Conservation (phyloP, 1,284 basidiomycete species). For the Tylopilus sp. region DNA sequence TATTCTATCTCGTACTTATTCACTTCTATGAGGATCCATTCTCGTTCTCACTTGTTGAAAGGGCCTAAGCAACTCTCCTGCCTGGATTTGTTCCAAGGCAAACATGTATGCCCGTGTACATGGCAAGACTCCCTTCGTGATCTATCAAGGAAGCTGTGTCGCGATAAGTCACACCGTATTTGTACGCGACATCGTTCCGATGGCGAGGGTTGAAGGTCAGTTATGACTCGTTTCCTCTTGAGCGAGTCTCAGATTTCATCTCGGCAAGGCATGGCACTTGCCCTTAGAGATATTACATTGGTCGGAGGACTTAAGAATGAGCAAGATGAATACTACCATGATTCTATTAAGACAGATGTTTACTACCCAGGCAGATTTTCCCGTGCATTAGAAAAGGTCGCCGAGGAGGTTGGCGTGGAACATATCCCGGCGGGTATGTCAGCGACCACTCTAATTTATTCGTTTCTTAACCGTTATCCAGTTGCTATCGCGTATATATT, state of each 20-base stretch:
- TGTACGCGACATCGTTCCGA: conserved; percentile 59
- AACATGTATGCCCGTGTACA: conserved; percentile 50
- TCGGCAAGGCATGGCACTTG: conserved; percentile 37
- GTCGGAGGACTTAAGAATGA: background rate
- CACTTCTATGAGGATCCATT: background rate
- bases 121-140: conserved; percentile 50
- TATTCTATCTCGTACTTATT: conserved; percentile 42
- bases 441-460: too few relatives aligned
- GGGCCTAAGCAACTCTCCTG: conserved; percentile 47
- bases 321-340: too few relatives aligned
- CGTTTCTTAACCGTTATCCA: too few relatives aligned
- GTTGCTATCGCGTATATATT: conserved; percentile 46
- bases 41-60: conserved; percentile 15
- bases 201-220: conserved; percentile 43
- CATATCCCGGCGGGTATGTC: background rate
- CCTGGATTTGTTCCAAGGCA: conserved; percentile 52
- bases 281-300: conserved; percentile 11
- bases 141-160: conserved; percentile 57
- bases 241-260: background rate
- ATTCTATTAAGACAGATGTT: too few relatives aligned
- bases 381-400: background rate
- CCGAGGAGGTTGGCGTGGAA: background rate
- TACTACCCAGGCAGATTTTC: too few relatives aligned
- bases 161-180: conserved; percentile 40
- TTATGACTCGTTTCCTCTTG: background rate